A percentile compares a stretch with the other conserved stretches of the same genome.
phyloP scores from a whole-genome alignment of 257 asterid species.

The Dorcoceras hygrometricum region DNA sequence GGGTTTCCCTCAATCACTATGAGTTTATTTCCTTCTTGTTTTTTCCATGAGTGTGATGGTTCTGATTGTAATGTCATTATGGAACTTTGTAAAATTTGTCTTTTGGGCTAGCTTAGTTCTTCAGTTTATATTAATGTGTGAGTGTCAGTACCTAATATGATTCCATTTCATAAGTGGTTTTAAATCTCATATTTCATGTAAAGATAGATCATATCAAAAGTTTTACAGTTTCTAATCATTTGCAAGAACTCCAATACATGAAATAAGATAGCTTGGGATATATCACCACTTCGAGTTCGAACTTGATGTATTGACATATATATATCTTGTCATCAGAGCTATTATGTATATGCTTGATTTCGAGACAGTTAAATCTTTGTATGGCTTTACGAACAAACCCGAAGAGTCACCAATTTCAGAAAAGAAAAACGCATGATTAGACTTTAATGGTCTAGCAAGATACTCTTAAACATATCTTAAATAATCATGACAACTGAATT shows the following conservation, averaged over 20 bases:
- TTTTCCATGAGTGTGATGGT: conserved; percentile 10
- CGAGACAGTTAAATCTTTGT: background rate
- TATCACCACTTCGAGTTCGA: background rate
- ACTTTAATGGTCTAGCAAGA: background rate
- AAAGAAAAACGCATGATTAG: background rate
- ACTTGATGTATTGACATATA: background rate
- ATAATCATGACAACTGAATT: background rate
- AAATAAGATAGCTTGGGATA: background rate
- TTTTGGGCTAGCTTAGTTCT: conserved; percentile 1
- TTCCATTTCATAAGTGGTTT: background rate
- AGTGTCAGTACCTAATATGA: too few relatives aligned
- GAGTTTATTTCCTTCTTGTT: background rate
- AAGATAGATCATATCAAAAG: background rate
- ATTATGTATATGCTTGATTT: background rate
- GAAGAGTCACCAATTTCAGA: too few relatives aligned
- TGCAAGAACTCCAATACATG: background rate
- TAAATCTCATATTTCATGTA: background rate
- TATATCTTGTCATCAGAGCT: background rate
- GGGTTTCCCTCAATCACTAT: background rate
- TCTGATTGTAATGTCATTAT: conserved; percentile 12
- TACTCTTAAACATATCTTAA: background rate
- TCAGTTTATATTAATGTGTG: background rate
- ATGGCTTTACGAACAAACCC: too few relatives aligned
- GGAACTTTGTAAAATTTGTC: conserved; percentile 1
- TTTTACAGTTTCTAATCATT: background rate